These are phyloP conservation scores for Ceratocystis smalleyi DNA, from an alignment of 2,329 filamentous ascomycete species.

Conservation along the genomic window DNA sequence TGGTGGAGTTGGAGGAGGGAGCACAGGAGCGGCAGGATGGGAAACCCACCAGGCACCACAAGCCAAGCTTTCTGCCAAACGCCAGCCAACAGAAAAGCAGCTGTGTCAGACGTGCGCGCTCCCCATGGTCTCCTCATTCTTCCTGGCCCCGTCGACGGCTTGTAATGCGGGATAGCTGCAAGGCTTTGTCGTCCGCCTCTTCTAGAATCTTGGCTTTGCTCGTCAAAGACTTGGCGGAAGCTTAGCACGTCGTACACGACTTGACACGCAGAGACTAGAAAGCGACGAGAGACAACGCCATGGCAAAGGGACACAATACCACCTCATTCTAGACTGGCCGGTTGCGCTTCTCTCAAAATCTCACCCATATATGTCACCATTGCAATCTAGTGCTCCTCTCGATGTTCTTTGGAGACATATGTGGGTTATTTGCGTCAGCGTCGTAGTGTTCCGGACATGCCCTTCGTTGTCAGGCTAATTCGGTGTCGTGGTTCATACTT, in stretches of 20 bases:
- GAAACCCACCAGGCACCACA: background rate
- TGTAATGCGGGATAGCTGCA: background rate
- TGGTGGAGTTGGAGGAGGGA: no score
- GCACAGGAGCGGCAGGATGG: background rate
- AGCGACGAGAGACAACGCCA: no score
- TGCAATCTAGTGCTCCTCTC: background rate
- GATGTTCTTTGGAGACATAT: background rate
- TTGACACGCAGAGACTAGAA: background rate
- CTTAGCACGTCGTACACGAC: background rate
- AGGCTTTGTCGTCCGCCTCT: background rate
- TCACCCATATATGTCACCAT: background rate
- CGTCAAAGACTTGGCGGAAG: slow-evolving; percentile 1
- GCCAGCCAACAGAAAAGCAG: background rate
- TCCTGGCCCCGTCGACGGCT: background rate
- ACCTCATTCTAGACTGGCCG: background rate
- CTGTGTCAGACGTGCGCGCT: no score
- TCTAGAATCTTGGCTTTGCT: background rate
- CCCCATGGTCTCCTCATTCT: background rate
- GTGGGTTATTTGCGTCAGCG: background rate
- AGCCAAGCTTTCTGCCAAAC: slow-evolving; percentile 2
- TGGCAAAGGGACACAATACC: background rate
- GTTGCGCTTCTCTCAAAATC: background rate
- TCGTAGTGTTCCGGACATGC: background rate
- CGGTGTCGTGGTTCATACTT: no score
- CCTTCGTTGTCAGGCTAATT: no score